Evolutionary conservation across 179 eudicot species (phyloP), one percentile per base, ranked within the genome.

Genomic region (Vitellaria paradoxa): DNA sequence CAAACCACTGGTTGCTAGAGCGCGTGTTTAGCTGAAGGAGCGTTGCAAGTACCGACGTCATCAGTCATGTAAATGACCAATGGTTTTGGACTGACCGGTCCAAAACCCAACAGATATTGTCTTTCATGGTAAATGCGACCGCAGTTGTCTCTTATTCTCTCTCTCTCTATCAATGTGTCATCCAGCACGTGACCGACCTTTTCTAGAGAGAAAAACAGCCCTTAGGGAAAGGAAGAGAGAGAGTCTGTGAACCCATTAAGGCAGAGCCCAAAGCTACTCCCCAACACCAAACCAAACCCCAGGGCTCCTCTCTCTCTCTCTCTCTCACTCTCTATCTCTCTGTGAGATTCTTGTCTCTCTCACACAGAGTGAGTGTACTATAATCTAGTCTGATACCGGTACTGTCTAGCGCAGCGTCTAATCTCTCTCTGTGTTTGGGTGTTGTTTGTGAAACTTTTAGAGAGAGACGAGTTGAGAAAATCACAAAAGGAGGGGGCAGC

Each of bases 71-170:
- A 30, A 10, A n/a, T 11, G 20, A 37, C 26, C 78, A 65, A 52
- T 76, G 56, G 61, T 7, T 0, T 76, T 76, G 72, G 52, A 65
- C 78, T 62, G 47, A 75, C 30, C n/a, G 70, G 71, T 20, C 52
- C 78, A 66, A 53, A 50, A 30, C n/a, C 78, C 78, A 76, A 76
- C 78, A 52, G 72, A 65, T 61, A 65, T 76, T 65, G 78, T 65
- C 78, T 52, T 76, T 65, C 71, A 45, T 30, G 78, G n/a, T 65
- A 65, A 17, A 50, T 14, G 45, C 12, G 45, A 42, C 45, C 45
- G 3, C 9, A 21, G 37, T 64, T n/a, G 37, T 7, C 52, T n/a
- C 21, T 0, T 17, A 13, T 20, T 2, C 49, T 18, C 46, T 65
- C 14, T 21, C 37, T 47, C 24, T 14, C 46, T 63, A 42, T 21